Percentiles rank a stretch among this genome's conserved stretches.
Conservation (phyloP, 192 early-diverging fungal genomes). For the Backusella luteola region DNA sequence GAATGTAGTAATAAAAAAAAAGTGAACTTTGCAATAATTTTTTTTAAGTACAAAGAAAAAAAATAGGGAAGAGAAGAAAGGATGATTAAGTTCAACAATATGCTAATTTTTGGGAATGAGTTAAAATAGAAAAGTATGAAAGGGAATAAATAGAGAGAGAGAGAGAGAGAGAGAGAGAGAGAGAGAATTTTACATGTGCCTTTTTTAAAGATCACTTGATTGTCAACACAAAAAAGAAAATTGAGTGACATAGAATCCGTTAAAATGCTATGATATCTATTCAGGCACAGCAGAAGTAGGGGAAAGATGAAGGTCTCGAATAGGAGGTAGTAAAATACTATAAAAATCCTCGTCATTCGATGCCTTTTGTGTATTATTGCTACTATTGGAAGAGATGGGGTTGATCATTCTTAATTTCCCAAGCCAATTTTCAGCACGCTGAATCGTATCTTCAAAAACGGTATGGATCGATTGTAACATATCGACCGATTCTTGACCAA, state of each 20-base stretch:
- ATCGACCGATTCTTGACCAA: conserved; percentile 64
- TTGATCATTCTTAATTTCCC: conserved; percentile 37
- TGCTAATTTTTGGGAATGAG: neutral
- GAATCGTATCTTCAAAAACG: conserved; percentile 68
- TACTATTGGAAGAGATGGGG: conserved; percentile 3
- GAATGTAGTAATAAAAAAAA: neutral
- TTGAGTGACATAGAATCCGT: neutral
- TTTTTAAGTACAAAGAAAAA: neutral
- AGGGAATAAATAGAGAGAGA: neutral
- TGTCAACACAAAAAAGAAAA: neutral
- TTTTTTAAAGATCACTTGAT: neutral
- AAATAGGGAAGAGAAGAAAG: neutral
- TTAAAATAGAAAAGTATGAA: neutral
- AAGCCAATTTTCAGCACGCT: conserved; percentile 61
- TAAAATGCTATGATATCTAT: neutral
- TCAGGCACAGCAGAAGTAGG: neutral
- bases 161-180: neutral
- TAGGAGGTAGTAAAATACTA: conserved; percentile 9
- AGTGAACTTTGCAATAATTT: neutral
- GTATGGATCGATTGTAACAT: conserved; percentile 63
- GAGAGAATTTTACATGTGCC: conserved; percentile 2
- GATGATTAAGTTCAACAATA: neutral
- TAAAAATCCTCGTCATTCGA: conserved; percentile 8
- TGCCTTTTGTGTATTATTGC: neutral
- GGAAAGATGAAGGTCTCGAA: conserved; percentile 7